phyloP scores from a whole-genome alignment of 2,329 filamentous ascomycete species.

The Beauveria scarabaeidicola region DNA sequence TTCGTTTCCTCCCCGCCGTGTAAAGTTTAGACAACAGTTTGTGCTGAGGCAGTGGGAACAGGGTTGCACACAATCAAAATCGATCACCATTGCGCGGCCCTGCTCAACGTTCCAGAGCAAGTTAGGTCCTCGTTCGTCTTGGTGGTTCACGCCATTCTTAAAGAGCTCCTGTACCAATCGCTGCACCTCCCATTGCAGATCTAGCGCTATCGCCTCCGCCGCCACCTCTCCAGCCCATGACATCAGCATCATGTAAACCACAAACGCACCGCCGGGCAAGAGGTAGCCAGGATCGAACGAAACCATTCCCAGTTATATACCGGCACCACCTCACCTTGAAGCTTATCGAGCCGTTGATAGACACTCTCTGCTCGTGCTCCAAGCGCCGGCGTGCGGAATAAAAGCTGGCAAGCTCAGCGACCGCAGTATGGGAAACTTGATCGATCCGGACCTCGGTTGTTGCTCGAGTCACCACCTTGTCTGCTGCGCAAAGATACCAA shows the following conservation, averaged over 20 bases:
- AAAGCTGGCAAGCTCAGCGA: constrained; percentile 17
- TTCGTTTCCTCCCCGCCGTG: neutral
- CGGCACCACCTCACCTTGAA: constrained; percentile 17
- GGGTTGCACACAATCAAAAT: constrained; percentile 14
- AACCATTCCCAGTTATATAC: constrained; percentile 14
- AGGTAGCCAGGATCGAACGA: constrained; percentile 12
- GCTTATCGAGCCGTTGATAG: constrained; percentile 14
- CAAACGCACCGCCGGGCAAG: constrained; percentile 13
- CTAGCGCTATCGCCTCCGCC: neutral
- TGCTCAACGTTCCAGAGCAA: constrained; percentile 17
- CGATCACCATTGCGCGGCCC: constrained; percentile 16
- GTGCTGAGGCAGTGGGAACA: constrained; percentile 3
- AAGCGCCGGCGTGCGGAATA: constrained; percentile 3
- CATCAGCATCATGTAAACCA: constrained; percentile 19
- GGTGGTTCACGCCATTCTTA: constrained; percentile 14
- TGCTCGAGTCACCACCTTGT: neutral
- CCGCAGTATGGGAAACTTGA: constrained; percentile 14
- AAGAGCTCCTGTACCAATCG: constrained; percentile 13
- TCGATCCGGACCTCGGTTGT: neutral
- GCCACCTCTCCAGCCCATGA: constrained; percentile 17
- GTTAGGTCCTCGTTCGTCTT: constrained; percentile 16
- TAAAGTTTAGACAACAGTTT: constrained; percentile 3
- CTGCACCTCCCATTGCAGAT: constrained; percentile 3
- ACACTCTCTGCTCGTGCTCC: constrained; percentile 14
- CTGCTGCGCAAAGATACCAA: neutral